Evolutionary conservation across 768 basidiomycete species (phyloP), one percentile per base, ranked within the genome.

Genomic region (Naganishia vishniacii): DNA sequence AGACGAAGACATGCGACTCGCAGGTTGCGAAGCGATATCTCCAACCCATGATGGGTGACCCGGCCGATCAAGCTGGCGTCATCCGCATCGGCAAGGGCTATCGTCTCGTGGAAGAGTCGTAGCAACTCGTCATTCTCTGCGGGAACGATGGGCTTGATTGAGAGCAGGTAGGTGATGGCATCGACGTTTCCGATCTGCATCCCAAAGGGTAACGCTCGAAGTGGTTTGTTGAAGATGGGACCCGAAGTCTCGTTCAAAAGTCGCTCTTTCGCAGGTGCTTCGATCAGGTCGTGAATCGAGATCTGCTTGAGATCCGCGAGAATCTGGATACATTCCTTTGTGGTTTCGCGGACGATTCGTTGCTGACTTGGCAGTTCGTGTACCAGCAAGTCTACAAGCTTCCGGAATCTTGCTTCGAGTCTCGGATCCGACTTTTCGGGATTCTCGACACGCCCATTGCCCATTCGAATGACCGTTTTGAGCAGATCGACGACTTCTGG

Each of bases 121-220:
- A 91, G 81, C 48, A 97, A 84, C 75, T 97, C 92, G 46, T 97
- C 94, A 67, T 90, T 91, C 42, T 92, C 81, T 69, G 95, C 92
- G 1, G 91, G 86, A 26, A 98, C 82, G 0, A 91, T 89, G 11
- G 95, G 93, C 28, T 89, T 84, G 34, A 97, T 80, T 63, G 84
- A 88, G 66, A 99, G 84, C 74, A 91, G 90, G 75, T 92, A 99
- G 11, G 93, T 88, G 65, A 98, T 85, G 18, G 91, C 91, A 71
- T 98, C 95, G 65, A 98, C 91, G 83, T 97, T 92, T 31, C 93
- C 95, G 63, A 98, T 95, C 76, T 98, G 95, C 71, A 91, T 90
- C 16, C 87, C 82, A 75, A 97, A 93, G 1, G 92, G 92, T 26
- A 99, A 82, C 0, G 95, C 95, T 59, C 95, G 83, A 20, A 99